Conservation (phyloP, 257 asterid genomes). For the Nicotiana attenuata region DNA sequence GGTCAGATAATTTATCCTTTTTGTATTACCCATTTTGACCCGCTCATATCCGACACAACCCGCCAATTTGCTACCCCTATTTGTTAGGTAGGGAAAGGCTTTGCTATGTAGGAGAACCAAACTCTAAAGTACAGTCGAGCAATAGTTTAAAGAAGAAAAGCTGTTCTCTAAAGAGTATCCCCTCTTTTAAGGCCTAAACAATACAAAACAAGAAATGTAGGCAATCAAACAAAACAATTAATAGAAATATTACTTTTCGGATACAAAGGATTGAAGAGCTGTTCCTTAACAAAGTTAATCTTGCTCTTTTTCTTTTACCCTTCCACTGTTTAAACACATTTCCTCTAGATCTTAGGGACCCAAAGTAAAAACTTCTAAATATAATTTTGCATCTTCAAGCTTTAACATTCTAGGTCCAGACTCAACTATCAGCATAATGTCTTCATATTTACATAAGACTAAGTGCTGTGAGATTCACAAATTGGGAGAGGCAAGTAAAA, state of each 20-base stretch:
- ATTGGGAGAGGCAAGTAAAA: neutral
- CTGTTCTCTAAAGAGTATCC: no score
- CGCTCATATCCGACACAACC: no score
- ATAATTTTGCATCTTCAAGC: neutral
- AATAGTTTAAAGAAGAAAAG: no score
- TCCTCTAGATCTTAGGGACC: neutral
- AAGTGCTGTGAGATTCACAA: neutral
- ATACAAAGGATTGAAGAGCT: neutral
- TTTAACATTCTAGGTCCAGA: neutral
- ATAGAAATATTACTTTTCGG: neutral
- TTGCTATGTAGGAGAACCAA: no score
- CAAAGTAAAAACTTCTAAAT: neutral
- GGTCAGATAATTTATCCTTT: no score
- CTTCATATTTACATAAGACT: neutral
- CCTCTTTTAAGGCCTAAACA: no score
- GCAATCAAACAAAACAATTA: neutral
- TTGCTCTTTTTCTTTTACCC: no score
- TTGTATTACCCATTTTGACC: no score
- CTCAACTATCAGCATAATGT: neutral
- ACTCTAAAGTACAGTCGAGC: no score
- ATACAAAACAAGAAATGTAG: neutral
- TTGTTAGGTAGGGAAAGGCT: no score
- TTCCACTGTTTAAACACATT: no score
- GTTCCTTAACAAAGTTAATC: neutral
- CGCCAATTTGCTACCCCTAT: fast-evolving